A percentile compares a stretch with the other conserved stretches of the same genome.
These are phyloP conservation scores for Coniochaeta sp. DNA, from an alignment of 2,329 filamentous ascomycete species.

Conservation along the genomic window DNA sequence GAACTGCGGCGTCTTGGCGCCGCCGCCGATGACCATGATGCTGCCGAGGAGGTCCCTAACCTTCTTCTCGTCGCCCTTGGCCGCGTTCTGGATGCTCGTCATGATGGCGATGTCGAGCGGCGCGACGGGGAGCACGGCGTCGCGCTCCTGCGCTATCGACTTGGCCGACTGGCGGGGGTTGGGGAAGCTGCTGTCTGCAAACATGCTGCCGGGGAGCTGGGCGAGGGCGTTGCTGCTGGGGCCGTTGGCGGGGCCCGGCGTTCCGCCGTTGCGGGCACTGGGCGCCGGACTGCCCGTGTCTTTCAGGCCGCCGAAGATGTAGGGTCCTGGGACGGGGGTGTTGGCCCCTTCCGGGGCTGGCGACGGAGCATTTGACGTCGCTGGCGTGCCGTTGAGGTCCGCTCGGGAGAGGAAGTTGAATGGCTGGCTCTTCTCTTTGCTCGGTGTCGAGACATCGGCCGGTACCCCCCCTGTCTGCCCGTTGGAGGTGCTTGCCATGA, in stretches of 20 bases:
- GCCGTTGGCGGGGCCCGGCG: conserved; percentile 22
- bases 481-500: conserved; percentile 34
- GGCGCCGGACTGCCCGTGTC: conserved; percentile 40
- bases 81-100: conserved; percentile 79
- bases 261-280: conserved; percentile 29
- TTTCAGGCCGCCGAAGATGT: conserved; percentile 40
- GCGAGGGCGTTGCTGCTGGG: conserved; percentile 18
- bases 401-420: conserved; percentile 66
- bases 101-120: conserved; percentile 86
- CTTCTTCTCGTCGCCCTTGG: conserved; percentile 85
- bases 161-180: conserved; percentile 36
- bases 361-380: conserved; percentile 79
- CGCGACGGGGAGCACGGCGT: conserved; percentile 73
- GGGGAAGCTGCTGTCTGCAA: conserved; percentile 36
- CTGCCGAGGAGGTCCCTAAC: conserved; percentile 81
- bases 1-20: conserved; percentile 73
- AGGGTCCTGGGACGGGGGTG: conserved; percentile 56
- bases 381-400: conserved; percentile 72
- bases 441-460: conserved; percentile 47
- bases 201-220: conserved; percentile 28
- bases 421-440: conserved; percentile 57
- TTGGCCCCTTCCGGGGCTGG: conserved; percentile 71
- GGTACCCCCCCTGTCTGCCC: conserved; percentile 30
- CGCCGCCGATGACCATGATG: conserved; percentile 86
- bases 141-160: conserved; percentile 60